phyloP scores from a whole-genome alignment of 2,329 filamentous ascomycete genomes.

The Cercospora zeae-maydis region DNA sequence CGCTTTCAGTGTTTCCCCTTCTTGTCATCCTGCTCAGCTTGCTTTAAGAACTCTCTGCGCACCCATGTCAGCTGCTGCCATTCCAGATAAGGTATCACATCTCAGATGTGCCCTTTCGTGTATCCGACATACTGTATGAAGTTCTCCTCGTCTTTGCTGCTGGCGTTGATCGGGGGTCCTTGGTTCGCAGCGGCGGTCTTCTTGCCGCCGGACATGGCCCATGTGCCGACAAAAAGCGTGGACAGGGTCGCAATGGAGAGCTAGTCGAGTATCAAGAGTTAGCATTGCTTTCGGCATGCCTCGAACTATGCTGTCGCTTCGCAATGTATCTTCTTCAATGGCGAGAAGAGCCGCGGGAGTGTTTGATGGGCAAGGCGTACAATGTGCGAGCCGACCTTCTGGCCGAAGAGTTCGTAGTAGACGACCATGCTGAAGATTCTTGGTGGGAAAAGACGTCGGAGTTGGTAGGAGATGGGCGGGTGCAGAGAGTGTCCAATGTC shows the following conservation, averaged over 20 bases:
- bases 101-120: background rate
- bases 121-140: slow-evolving; percentile 60
- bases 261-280: slow-evolving; percentile 37
- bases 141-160: slow-evolving; percentile 64
- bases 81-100: too few relatives aligned
- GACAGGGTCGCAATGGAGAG: slow-evolving; percentile 59
- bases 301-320: background rate
- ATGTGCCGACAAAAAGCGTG: slow-evolving; percentile 46
- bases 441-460: slow-evolving; percentile 5
- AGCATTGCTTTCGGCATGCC: background rate
- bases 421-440: slow-evolving; percentile 45
- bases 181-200: slow-evolving; percentile 47
- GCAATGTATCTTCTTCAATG: background rate
- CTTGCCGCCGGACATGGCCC: slow-evolving; percentile 46
- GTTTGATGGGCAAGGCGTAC: slow-evolving; percentile 37
- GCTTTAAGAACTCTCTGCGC: slow-evolving; percentile 26
- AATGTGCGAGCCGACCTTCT: slow-evolving; percentile 53
- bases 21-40: slow-evolving; percentile 21
- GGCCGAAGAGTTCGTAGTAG: slow-evolving; percentile 51
- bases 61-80: slow-evolving; percentile 2
- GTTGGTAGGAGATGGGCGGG: slow-evolving; percentile 7
- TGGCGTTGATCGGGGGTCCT: slow-evolving; percentile 59
- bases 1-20: slow-evolving; percentile 19
- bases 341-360: slow-evolving; percentile 5
- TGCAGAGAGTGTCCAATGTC: slow-evolving; percentile 8